These are phyloP conservation scores for Alternaria viburni DNA, from an alignment of 2,329 filamentous ascomycete genomes.

Conservation along the genomic window DNA sequence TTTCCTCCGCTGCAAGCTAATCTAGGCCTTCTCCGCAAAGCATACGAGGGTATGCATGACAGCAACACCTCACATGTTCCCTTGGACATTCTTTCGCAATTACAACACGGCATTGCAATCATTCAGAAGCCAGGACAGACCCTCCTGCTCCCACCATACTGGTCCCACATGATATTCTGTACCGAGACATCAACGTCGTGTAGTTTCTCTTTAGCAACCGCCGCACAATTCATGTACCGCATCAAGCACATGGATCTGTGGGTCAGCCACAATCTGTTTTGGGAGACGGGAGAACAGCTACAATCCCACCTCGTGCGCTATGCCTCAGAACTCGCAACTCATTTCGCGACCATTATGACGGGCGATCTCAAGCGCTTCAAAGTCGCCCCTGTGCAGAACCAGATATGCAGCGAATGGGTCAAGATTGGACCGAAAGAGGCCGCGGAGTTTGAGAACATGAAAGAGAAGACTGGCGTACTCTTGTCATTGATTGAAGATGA, in stretches of 20 bases:
- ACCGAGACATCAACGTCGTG: conserved; percentile 10
- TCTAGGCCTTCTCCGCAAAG: not conserved
- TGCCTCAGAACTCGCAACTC: conserved; percentile 1
- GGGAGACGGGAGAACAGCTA: not conserved
- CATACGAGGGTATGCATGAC: not conserved
- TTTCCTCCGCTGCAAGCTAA: conserved; percentile 8
- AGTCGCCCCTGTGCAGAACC: not conserved
- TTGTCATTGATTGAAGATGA: not conserved
- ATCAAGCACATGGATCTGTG: conserved; percentile 4
- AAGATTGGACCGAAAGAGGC: not conserved
- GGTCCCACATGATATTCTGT: conserved; percentile 6
- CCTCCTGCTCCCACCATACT: conserved; percentile 16
- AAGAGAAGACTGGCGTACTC: conserved; percentile 2
- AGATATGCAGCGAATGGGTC: conserved; percentile 5
- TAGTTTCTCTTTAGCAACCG: conserved; percentile 10
- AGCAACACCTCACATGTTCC: not conserved
- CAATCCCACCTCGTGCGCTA: conserved; percentile 3
- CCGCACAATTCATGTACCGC: conserved; percentile 3
- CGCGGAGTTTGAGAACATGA: not conserved
- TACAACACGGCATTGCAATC: conserved; percentile 19
- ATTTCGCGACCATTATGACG: conserved; percentile 3
- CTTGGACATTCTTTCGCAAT: not conserved
- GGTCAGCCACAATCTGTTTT: not conserved
- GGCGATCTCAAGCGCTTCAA: conserved; percentile 6
- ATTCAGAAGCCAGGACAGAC: conserved; percentile 15